Evolutionary conservation across 306 rosid species (phyloP).

Genomic region (Gynostemma pentaphyllum): DNA sequence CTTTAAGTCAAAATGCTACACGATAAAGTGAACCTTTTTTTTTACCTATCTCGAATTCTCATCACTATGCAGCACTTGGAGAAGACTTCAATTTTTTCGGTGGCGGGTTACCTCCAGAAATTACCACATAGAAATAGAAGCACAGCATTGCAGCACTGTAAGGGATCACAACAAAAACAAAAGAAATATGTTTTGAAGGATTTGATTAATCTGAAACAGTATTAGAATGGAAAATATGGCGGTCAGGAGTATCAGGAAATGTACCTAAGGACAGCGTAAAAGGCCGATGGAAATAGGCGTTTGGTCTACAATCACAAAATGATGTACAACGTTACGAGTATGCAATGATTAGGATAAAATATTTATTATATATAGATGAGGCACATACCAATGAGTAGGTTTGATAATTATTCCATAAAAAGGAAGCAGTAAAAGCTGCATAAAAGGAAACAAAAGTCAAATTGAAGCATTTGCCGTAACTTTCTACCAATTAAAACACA

Average conservation of each 20-base stretch:
- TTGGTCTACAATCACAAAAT: conserved; percentile 46
- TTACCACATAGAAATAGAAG: conserved; percentile 67
- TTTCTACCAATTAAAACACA: not conserved
- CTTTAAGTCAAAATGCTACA: not conserved
- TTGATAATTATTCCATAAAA: conserved; percentile 69
- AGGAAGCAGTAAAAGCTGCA: conserved; percentile 56
- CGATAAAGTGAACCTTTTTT: not conserved
- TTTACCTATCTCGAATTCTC: too few species aligned
- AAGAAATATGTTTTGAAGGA: not conserved
- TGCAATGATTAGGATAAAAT: not conserved
- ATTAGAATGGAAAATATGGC: not conserved
- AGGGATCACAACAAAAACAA: conserved; percentile 11
- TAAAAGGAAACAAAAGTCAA: conserved; percentile 4
- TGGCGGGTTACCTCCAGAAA: conserved; percentile 87
- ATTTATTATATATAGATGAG: not conserved
- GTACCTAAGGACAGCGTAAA: conserved; percentile 55
- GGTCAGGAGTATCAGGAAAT: not conserved
- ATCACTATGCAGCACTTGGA: conserved; percentile 31
- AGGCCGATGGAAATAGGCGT: conserved; percentile 58
- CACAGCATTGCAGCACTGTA: conserved; percentile 84
- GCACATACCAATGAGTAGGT: conserved; percentile 50
- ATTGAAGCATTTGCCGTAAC: not conserved
- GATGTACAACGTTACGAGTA: not conserved
- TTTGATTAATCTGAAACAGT: not conserved
- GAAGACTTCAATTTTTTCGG: conserved; percentile 76